These are phyloP conservation scores for Saprolegnia diclina DNA, from an alignment of 352 stramenopile species.

Conservation along the genomic window DNA sequence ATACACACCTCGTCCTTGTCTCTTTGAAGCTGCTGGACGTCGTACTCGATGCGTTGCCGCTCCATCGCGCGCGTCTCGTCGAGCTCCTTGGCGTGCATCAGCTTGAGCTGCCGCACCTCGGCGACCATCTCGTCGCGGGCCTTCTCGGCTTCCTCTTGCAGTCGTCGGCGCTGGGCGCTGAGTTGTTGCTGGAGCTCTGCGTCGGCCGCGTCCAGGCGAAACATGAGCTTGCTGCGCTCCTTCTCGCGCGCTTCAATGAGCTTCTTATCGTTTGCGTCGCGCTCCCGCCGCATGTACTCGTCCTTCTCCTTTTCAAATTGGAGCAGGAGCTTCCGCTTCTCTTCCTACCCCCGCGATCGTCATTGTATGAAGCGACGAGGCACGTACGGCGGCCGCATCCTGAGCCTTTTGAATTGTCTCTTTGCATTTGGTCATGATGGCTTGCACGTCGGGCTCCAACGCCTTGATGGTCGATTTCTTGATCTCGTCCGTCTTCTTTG, in stretches of 20 bases:
- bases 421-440: constrained; percentile 72
- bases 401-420: constrained; percentile 55
- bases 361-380: not conserved
- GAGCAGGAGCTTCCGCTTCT: constrained; percentile 46
- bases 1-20: constrained; percentile 50
- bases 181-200: constrained; percentile 77
- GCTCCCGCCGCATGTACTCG: constrained; percentile 40
- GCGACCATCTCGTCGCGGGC: constrained; percentile 49
- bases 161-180: constrained; percentile 49
- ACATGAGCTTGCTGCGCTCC: constrained; percentile 63
- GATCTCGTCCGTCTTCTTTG: constrained; percentile 80
- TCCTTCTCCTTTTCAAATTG: constrained; percentile 61
- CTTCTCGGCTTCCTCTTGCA: constrained; percentile 67
- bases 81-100: constrained; percentile 49
- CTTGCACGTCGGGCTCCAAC: constrained; percentile 72
- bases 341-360: constrained; percentile 30
- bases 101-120: constrained; percentile 47
- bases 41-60: constrained; percentile 33
- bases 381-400: constrained; percentile 34
- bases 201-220: constrained; percentile 62
- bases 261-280: constrained; percentile 67
- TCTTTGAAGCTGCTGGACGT: constrained; percentile 40
- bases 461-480: constrained; percentile 78
- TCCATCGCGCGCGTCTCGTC: constrained; percentile 54
- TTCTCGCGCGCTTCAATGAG: constrained; percentile 70